Conservation (phyloP, 352 stramenopile species). For the Phytophthora gonapodyides region DNA sequence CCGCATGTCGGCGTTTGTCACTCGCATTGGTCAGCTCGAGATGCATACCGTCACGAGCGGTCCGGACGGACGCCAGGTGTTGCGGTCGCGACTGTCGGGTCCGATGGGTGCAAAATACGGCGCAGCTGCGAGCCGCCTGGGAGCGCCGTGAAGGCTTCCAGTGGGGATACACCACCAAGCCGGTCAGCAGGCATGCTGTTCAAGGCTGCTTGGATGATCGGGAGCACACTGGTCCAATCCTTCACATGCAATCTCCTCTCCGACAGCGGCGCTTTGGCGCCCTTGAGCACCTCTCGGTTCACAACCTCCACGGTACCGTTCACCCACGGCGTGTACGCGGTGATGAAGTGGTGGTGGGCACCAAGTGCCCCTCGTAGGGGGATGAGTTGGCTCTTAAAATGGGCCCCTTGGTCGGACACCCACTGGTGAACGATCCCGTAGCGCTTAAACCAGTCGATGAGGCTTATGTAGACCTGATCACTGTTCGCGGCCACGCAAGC, state of each 20-base stretch:
- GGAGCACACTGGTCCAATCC: not conserved
- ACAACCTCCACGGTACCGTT: slow-evolving; percentile 9
- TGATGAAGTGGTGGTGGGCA: slow-evolving; percentile 1
- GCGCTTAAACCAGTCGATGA: too few species aligned
- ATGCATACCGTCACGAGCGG: too few species aligned
- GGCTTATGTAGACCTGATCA: not conserved
- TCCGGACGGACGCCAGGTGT: too few species aligned
- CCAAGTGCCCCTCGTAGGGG: not conserved
- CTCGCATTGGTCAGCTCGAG: too few species aligned
- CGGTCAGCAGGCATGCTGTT: not conserved
- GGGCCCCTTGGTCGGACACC: not conserved
- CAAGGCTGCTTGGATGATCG: not conserved
- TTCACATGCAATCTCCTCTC: not conserved
- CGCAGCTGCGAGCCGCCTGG: too few species aligned
- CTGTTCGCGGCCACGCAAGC: slow-evolving; percentile 9
- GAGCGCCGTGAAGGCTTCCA: not conserved
- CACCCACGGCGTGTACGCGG: not conserved
- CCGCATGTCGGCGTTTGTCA: too few species aligned
- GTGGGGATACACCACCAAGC: not conserved
- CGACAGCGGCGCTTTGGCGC: not conserved
- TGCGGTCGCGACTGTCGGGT: too few species aligned
- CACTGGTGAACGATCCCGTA: not conserved
- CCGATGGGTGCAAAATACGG: too few species aligned
- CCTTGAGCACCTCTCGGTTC: not conserved
- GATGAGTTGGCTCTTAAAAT: slow-evolving; percentile 5